Evolutionary conservation across 257 asterid species (phyloP).

Genomic region (Buddleja alternifolia): DNA sequence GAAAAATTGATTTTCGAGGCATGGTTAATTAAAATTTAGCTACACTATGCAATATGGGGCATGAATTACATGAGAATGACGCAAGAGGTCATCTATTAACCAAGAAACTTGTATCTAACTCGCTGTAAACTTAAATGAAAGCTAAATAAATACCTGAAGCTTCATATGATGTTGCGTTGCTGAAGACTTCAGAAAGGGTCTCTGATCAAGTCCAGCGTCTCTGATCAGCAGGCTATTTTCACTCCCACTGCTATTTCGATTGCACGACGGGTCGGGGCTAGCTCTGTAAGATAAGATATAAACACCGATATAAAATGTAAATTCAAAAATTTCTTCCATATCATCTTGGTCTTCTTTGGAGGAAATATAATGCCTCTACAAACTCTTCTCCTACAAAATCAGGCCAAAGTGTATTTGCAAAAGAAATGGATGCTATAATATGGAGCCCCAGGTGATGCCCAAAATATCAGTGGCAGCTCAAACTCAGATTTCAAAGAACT

Average conservation of each 20-base stretch:
- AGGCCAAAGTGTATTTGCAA: slow-evolving; percentile 57
- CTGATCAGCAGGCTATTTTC: too few relatives aligned
- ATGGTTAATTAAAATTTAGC: neutral
- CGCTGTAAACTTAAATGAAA: neutral
- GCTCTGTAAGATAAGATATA: too few relatives aligned
- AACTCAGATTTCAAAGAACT: neutral
- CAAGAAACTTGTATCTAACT: neutral
- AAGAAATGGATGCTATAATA: slow-evolving; percentile 36
- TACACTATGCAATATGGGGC: neutral
- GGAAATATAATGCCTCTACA: slow-evolving; percentile 51
- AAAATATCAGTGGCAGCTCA: slow-evolving; percentile 1
- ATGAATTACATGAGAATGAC: neutral
- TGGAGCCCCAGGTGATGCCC: slow-evolving; percentile 25
- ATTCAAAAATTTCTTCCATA: slow-evolving; percentile 26
- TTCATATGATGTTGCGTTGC: neutral
- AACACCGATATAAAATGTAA: neutral
- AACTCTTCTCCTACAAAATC: slow-evolving; percentile 67
- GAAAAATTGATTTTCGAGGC: neutral
- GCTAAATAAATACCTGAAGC: neutral
- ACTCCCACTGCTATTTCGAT: too few relatives aligned
- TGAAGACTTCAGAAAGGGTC: too few relatives aligned
- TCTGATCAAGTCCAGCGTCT: too few relatives aligned
- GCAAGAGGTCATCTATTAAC: neutral
- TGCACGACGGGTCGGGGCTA: too few relatives aligned
- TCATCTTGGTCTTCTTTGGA: slow-evolving; percentile 62